These are phyloP conservation scores for Yamadazyma olivae DNA, from an alignment of 805 yeast genomes.

Conservation along the genomic window DNA sequence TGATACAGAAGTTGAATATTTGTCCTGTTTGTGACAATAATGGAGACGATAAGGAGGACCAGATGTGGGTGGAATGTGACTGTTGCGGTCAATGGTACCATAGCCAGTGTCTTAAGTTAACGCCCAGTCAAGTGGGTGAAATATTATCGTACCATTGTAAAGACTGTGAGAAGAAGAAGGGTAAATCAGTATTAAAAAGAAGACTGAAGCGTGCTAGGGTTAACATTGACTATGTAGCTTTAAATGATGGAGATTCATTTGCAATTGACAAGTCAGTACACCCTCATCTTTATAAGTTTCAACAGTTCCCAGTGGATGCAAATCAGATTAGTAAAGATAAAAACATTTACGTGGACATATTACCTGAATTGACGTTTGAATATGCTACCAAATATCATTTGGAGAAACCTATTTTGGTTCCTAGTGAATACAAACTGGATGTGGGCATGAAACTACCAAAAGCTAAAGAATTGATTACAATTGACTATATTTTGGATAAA, in stretches of 20 bases:
- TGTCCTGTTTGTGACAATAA: no score
- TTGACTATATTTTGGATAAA: slow-evolving; percentile 51
- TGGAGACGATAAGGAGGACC: not conserved
- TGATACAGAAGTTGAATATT: not conserved
- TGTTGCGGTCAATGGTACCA: slow-evolving; percentile 57
- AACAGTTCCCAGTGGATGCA: slow-evolving; percentile 24
- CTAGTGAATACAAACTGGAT: slow-evolving; percentile 47
- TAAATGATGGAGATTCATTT: slow-evolving; percentile 66
- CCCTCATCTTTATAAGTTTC: slow-evolving; percentile 47
- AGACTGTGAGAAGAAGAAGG: slow-evolving; percentile 41
- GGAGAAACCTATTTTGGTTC: slow-evolving; percentile 46
- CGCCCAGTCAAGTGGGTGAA: slow-evolving; percentile 29
- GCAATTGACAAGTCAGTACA: slow-evolving; percentile 46
- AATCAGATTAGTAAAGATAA: slow-evolving; percentile 2
- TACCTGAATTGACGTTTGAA: slow-evolving; percentile 30
- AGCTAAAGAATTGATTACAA: slow-evolving; percentile 38
- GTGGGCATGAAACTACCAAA: slow-evolving; percentile 56
- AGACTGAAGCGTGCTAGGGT: slow-evolving; percentile 50
- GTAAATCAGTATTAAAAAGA: slow-evolving; percentile 50
- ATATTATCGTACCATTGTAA: slow-evolving; percentile 56
- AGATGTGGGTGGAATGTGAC: slow-evolving; percentile 57
- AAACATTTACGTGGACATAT: slow-evolving; percentile 20
- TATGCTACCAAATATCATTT: slow-evolving; percentile 33
- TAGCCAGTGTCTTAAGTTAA: slow-evolving; percentile 41
- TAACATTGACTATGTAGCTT: slow-evolving; percentile 74